These are phyloP conservation scores for Gynandropsis gynandra DNA, from an alignment of 345 rosid species.

Conservation along the genomic window DNA sequence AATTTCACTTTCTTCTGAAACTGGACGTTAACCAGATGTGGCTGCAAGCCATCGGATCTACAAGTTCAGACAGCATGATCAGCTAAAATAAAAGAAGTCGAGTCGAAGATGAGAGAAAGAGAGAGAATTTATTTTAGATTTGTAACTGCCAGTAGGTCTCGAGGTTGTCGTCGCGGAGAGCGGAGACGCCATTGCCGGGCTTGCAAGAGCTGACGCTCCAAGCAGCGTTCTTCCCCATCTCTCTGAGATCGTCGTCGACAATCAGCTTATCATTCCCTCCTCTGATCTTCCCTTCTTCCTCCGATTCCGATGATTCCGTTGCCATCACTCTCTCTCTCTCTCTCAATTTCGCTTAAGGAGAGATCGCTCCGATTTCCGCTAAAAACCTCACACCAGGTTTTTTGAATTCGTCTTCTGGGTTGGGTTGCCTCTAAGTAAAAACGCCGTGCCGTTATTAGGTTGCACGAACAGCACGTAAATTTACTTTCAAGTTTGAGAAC, in stretches of 20 bases:
- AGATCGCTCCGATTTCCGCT: not conserved
- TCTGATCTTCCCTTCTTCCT: conserved; percentile 75
- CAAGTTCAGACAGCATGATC: not conserved
- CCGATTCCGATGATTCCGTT: conserved; percentile 82
- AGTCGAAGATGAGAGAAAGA: not conserved
- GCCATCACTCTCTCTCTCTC: conserved; percentile 42
- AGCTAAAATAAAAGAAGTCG: not conserved
- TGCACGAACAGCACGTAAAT: not conserved
- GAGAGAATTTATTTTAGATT: not conserved
- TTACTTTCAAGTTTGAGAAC: not conserved
- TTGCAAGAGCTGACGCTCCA: conserved; percentile 99
- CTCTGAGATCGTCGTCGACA: conserved; percentile 77
- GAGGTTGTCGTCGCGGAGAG: conserved; percentile 81
- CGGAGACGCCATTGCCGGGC: conserved; percentile 78
- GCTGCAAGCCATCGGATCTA: conserved; percentile 97
- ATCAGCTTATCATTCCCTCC: conserved; percentile 54
- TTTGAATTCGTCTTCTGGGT: conserved; percentile 20
- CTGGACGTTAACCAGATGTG: conserved; percentile 86
- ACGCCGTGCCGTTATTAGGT: conserved; percentile 15
- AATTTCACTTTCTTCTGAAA: conserved; percentile 94
- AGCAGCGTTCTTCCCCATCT: conserved; percentile 84
- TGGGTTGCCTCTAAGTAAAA: not conserved
- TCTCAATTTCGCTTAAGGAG: not conserved
- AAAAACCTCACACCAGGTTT: conserved; percentile 18
- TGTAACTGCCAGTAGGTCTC: conserved; percentile 90